Base-by-base conservation (phyloP, 2,329 filamentous ascomycete genomes). In the Biscogniauxia sp. region DNA sequence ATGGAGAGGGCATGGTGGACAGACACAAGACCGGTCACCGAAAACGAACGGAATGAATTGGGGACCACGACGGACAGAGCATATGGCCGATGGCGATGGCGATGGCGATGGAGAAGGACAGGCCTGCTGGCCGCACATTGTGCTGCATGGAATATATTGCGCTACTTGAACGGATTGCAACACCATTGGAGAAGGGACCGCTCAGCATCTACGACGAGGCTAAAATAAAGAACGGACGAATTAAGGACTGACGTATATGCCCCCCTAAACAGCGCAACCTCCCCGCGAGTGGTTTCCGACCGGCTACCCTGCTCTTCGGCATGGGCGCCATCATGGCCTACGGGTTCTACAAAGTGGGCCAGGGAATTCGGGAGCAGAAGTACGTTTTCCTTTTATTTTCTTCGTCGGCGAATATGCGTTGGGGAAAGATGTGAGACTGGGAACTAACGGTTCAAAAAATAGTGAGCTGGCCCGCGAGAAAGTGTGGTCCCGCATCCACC, bases 381-480 rank as follows among this genome's bases (percentile, higher is more conserved):
- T 97, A 86, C 64, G 89, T 79, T 41, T 53, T 49, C 20, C 51
- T 19, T 20, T 28, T 17, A 25, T 45, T 49, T 59, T 51, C 11
- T 11, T 45, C 26, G 23, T 19, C 15, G 5, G 23, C 23, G 23
- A 23, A 23, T 23, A 5, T 23, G 23, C 23, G 23, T 23, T 5
- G 23, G 23, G 5, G 5, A 23, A 23, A 23, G 23, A 23, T 23
- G 23, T 5, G 23, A 23, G 23, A 2, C 20, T 58, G 1, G 8
- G 54, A 57, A 23, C 60, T 64, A 55, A 56, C 20, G 9, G 6
- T 20, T 20, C 3, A 32, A 32, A 32, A 19, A 28, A 9, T 71
- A 97, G 93, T 74, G 95, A 99, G 79, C 88, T 97, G 68, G 91
- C 88, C 65, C 92, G 95, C 71, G 95, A 99, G 75, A 99, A 98